Evolutionary conservation across 1,284 basidiomycete species (phyloP), one percentile per base, ranked within the genome.

Genomic region (Volvariella surrecta): DNA sequence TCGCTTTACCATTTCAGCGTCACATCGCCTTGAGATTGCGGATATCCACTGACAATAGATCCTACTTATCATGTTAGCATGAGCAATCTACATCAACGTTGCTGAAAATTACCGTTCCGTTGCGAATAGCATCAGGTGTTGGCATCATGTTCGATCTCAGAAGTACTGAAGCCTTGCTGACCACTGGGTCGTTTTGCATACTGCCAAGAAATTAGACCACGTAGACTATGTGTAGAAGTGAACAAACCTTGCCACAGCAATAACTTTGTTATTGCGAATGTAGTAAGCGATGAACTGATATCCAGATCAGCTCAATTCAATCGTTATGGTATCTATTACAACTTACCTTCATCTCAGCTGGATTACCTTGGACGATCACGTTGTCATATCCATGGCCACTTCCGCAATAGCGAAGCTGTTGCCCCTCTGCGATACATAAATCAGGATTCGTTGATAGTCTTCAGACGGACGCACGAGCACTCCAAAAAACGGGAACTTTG

Each of bases 401-500:
- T 4, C 89, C 89, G 52, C 84, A 82, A 63, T 94, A 96, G 37
- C 91, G 74, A 43, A 96, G 67, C 56, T 70, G 66, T 46, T 68
- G 65, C 7, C 67, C 66, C 63, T 67, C 63, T 18, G 15, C 15
- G 9, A n/a, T n/a, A n/a, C n/a, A n/a, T 15, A 8, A 10, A 10
- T 8, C 11, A n/a, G 41, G 18, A 37, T 20, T 15, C 8, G 35
- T 10, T 6, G 4, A 28, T 4, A 4, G 3, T 10, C 18, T 28
- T 4, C 18, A 41, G 9, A 22, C 4, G 13, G 13, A 21, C 39
- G 24, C 54, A 85, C 82, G 82, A 32, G 81, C 79, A 59, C 82
- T 85, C 92, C 92, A 96, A 66, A 96, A 96, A 41, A 94, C 69
- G 0, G 92, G 89, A 4, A 90, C 69, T 63, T 91, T 92, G 47